These are phyloP conservation scores for Eucalyptus erythrocorys DNA, from an alignment of 345 rosid genomes.

Conservation along the genomic window DNA sequence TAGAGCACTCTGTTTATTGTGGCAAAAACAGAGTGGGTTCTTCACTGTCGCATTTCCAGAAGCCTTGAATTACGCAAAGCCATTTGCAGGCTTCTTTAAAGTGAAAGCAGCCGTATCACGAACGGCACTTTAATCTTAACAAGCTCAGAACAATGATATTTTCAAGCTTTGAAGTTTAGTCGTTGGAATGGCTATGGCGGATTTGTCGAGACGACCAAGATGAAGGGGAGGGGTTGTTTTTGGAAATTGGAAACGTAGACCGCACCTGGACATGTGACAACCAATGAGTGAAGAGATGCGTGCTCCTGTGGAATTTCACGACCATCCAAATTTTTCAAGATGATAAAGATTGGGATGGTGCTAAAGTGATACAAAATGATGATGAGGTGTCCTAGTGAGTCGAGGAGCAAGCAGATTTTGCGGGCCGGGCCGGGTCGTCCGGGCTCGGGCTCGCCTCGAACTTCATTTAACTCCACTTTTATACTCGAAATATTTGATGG, in stretches of 20 bases:
- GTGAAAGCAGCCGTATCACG: background rate
- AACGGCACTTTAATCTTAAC: background rate
- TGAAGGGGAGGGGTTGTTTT: background rate
- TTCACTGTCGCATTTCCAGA: background rate
- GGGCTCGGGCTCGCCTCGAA: background rate
- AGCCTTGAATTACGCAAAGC: background rate
- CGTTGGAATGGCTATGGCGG: background rate
- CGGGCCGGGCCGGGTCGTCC: background rate
- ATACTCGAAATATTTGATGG: background rate
- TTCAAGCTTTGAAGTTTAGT: background rate
- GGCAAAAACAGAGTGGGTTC: background rate
- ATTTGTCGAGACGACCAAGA: background rate
- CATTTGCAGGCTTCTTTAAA: background rate
- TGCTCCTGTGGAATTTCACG: too few relatives aligned
- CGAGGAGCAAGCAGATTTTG: background rate
- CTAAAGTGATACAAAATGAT: background rate
- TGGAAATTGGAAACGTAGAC: background rate
- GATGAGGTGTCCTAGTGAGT: background rate
- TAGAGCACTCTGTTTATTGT: fast-evolving
- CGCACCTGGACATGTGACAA: background rate
- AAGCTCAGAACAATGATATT: background rate
- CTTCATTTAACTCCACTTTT: fast-evolving
- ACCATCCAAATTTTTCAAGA: background rate
- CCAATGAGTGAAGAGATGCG: background rate
- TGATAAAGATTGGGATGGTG: background rate